Percentiles rank a stretch among this genome's conserved stretches.
These are phyloP conservation scores for Gossypium rotundifolium DNA, from an alignment of 345 rosid genomes.

Conservation along the genomic window DNA sequence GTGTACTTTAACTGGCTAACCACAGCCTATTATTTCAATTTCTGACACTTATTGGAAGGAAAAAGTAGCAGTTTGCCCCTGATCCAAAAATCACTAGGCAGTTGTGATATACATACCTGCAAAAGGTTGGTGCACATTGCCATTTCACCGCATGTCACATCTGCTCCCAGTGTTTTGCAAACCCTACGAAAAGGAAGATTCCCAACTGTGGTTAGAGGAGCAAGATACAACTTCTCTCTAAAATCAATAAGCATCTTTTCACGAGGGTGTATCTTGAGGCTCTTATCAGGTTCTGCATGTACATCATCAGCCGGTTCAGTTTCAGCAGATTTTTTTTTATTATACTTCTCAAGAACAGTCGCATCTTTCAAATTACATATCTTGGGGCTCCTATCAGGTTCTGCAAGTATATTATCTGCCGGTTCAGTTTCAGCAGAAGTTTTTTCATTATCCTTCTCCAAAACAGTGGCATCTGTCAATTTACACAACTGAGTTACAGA, in stretches of 20 bases:
- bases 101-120: constrained; percentile 48
- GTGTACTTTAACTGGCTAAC: background rate
- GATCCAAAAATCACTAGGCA: background rate
- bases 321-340: constrained; percentile 20
- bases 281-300: constrained; percentile 41
- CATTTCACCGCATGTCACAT: constrained; percentile 96
- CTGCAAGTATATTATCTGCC: constrained; percentile 2
- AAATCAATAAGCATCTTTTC: constrained; percentile 89
- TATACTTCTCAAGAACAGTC: constrained; percentile 24
- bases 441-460: constrained; percentile 25
- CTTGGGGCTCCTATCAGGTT: background rate
- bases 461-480: constrained; percentile 31
- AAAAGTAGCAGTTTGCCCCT: background rate
- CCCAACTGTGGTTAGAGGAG: constrained; percentile 93
- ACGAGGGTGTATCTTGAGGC: constrained; percentile 62
- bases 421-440: constrained; percentile 19
- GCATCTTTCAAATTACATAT: constrained; percentile 31
- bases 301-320: constrained; percentile 24
- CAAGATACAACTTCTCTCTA: constrained; percentile 81
- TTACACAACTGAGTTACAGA: constrained; percentile 12
- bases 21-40: background rate
- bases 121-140: constrained; percentile 94
- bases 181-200: constrained; percentile 96
- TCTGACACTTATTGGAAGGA: background rate
- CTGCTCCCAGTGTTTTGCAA: constrained; percentile 89